phyloP scores from a whole-genome alignment of 768 basidiomycete species.

The Hygrophoropsis aurantiaca region DNA sequence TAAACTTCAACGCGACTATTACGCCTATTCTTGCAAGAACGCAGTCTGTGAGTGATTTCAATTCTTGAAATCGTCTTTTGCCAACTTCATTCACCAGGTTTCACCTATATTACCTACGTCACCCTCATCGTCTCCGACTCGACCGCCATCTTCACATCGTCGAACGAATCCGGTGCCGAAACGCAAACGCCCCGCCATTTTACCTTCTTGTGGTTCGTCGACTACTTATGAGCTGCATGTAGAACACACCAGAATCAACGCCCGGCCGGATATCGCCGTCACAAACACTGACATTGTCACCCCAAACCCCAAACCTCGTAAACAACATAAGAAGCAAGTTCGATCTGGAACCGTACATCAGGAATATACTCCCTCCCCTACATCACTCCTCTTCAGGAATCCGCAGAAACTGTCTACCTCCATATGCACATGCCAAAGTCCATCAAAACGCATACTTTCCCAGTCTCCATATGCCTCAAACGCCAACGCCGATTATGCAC shows the following conservation, averaged over 20 bases:
- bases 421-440: conserved; percentile 18
- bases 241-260: conserved; percentile 2
- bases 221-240: conserved; percentile 12
- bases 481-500: conserved; percentile 49
- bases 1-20: conserved; percentile 13
- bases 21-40: conserved; percentile 27
- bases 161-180: conserved; percentile 5
- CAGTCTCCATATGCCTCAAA: conserved; percentile 48
- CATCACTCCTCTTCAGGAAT: conserved; percentile 14
- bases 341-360: conserved; percentile 15
- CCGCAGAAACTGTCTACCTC: conserved; percentile 22
- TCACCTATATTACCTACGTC: not conserved
- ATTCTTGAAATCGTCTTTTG: conserved; percentile 21
- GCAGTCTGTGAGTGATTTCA: not conserved
- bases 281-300: conserved; percentile 31
- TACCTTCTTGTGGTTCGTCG: conserved; percentile 14
- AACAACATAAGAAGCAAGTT: conserved; percentile 31
- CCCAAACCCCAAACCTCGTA: conserved; percentile 64
- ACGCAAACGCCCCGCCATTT: conserved; percentile 20
- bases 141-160: conserved; percentile 8
- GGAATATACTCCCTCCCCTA: conserved; percentile 25
- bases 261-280: not conserved
- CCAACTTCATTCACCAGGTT: not conserved
- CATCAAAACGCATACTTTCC: conserved; percentile 23
- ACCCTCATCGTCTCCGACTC: not conserved